Base-by-base conservation (phyloP, 2,329 filamentous ascomycete species). In the Lecanicillium sp. region DNA sequence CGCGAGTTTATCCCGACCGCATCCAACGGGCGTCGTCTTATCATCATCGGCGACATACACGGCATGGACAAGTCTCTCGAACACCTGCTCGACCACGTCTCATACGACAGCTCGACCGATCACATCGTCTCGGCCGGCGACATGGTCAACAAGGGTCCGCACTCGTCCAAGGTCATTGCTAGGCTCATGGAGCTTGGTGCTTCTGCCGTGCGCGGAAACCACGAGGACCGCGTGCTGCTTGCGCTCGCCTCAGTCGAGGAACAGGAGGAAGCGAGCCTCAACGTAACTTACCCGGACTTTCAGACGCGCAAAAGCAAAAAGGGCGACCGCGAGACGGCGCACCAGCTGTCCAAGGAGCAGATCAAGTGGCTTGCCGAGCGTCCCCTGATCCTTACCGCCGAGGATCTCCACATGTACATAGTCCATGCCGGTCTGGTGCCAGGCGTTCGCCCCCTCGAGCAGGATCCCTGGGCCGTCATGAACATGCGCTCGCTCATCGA, bases 21-120 rank as follows among this genome's bases (percentile, higher is more conserved):
- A 21, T 49, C 62, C 17, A 67, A 70, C 30, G 58, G 68, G 19
- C 79, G 77, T 46, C 74, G 90, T 15, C 70, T 98, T 20, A 72
- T 97, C 27, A 74, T 97, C 52, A 74, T 97, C 27, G 91, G 93
- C 47, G 93, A 98, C 67, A 88, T 97, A 12, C 91, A 97, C 68
- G 93, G 93, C 41, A 93, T 93, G 71, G 80, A 80, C 56, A 63
- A 77, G 11, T 78, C 89, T 52, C 73, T 88, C 61, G 67, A 73
- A 62, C 62, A 72, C 14, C 73, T 97, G 11, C 75, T 97, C 21
- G 62, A 75, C 5, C 83, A 87, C 59, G 69, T 86, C 19, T 62
- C 72, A 14, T 91, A 88, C 65, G 65, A 84, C 51, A 27, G 47
- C 2, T 45, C 50, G 12, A 55, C 23, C 2, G 91, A 95, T 63